Conservation (phyloP, 495 filamentous ascomycete species). For the Corynascus novoguineensis region DNA sequence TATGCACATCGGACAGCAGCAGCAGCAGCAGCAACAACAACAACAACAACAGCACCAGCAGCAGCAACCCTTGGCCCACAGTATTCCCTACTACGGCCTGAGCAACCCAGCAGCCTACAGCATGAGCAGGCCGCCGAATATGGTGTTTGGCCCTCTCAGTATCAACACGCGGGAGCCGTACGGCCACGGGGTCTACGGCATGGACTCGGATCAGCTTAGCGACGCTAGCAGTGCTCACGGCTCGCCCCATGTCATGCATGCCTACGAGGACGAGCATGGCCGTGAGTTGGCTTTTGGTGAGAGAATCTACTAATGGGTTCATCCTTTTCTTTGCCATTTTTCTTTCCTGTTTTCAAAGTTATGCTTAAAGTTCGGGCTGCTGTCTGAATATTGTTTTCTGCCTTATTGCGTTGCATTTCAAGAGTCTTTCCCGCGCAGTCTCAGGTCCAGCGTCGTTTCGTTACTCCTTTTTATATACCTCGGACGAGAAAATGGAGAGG, state of each 20-base stretch:
- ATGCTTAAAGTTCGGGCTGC: not conserved
- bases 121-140: constrained; percentile 23
- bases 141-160: constrained; percentile 18
- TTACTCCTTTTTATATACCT: not conserved
- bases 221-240: constrained; percentile 40
- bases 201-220: constrained; percentile 17
- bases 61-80: constrained; percentile 6
- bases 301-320: not conserved
- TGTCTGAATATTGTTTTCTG: not conserved
- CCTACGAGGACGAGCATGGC: not conserved
- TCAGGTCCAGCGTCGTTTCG: too few species aligned
- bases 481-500: not conserved
- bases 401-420: not conserved
- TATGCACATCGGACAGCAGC: constrained; percentile 12
- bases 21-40: constrained; percentile 8
- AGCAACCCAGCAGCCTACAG: constrained; percentile 27
- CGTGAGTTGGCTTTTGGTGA: constrained; percentile 10
- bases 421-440: too few species aligned
- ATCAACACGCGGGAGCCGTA: constrained; percentile 2
- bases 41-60: too few species aligned
- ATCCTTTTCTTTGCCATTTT: not conserved
- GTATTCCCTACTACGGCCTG: constrained; percentile 19
- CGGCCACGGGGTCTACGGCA: not conserved
- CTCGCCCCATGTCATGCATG: constrained; percentile 24
- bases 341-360: not conserved